These are phyloP conservation scores for Suillus cothurnatus DNA, from an alignment of 768 basidiomycete species.

Conservation along the genomic window DNA sequence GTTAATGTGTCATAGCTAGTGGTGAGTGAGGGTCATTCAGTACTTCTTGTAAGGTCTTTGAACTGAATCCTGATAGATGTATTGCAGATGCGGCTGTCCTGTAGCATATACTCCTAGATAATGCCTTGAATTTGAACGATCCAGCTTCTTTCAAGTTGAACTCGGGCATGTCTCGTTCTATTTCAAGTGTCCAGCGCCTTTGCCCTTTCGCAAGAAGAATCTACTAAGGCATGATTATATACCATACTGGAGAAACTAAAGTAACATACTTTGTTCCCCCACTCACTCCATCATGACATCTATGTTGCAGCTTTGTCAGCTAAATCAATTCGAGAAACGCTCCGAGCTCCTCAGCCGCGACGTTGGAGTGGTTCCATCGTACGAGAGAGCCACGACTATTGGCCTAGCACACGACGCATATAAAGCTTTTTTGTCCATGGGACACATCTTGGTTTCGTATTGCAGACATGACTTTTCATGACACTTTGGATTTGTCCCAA, in stretches of 20 bases:
- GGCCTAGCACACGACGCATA: not conserved
- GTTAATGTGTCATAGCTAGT: not conserved
- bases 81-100: not conserved
- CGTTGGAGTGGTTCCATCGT: not conserved
- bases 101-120: not conserved
- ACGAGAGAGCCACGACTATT: not conserved
- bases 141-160: not conserved
- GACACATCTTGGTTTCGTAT: no score
- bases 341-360: not conserved
- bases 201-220: no score
- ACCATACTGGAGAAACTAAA: no score
- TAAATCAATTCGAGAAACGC: not conserved
- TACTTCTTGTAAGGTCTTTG: not conserved
- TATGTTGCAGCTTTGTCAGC: not conserved
- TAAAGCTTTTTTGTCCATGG: no score
- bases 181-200: no score
- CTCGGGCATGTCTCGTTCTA: not conserved
- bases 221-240: no score
- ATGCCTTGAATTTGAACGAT: not conserved
- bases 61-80: not conserved
- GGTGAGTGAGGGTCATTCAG: not conserved
- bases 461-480: slow-evolving; percentile 32
- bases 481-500: slow-evolving; percentile 31
- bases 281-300: not conserved
- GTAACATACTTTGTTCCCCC: not conserved